Evolutionary conservation across 2,329 filamentous ascomycete genomes (phyloP), one percentile per base, ranked within the genome.

Genomic region (Fusarium domesticum): DNA sequence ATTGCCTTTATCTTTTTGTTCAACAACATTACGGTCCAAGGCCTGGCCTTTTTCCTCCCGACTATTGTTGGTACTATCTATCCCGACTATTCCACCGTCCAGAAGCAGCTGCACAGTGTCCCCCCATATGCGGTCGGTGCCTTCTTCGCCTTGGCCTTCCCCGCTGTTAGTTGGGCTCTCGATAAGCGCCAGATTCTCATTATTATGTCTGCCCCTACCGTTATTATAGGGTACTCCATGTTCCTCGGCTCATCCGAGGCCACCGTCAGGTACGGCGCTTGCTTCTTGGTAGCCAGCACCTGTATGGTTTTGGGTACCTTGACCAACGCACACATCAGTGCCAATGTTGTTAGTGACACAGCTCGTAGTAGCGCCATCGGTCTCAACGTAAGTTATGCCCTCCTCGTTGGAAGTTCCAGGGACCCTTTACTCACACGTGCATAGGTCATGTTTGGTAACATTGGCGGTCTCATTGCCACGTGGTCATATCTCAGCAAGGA

Each of bases 11-110:
- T 84, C 57, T 84, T 84, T 67, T 67, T 83, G 6, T 72, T 84
- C 45, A 70, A 83, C 69, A 85, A 84, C 63, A 76, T 86, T 56
- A 85, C 82, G 0, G 82, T 85, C 5, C 80, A 84, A 57, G 81
- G 81, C 6, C 70, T 85, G 2, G 80, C 77, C 15, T 85, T 85
- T 70, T 85, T 85, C 63, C 69, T 75, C 0, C 82, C 82, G 0
- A 84, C 81, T 0, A 85, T 86, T 42, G 80, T 85, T 42, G 66
- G 65, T 23, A 82, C 77, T 2, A 84, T 85, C 57, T 85, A 85
- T 49, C 81, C 81, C 1, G 59, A 73, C 6, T 64, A 67, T 38
- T 71, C 65, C n/a, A 74, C 80, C n/a, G 68, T 85, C 19, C 72
- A 70, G 3, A 79, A 83, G 59, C 83, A 85, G 60, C 75, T 85